Base-by-base conservation (phyloP, 352 stramenopile genomes). In the Globisporangium viniferum region DNA sequence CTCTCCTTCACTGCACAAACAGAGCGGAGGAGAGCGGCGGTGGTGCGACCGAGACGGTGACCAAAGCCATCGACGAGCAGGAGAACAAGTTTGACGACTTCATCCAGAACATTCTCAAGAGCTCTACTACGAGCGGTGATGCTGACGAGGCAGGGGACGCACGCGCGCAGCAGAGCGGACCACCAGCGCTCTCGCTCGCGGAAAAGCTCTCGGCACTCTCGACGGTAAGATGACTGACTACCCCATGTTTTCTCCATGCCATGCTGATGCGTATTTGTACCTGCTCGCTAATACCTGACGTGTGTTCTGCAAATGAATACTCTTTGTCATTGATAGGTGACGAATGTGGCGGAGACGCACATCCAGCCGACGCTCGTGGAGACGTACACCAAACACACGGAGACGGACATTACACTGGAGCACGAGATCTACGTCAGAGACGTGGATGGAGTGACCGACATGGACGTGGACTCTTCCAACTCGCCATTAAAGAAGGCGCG, bases 91-190 rank as follows among this genome's bases (percentile, higher is more conserved):
- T 94, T 60, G 84, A 92, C 59, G 84, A 93, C 73, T 94, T 94
- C 61, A 94, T 94, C 64, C 83, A 93, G 73, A 91, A 90, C 58
- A 91, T 94, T 59, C 74, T 94, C 14, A 92, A 92, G 71, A 89
- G 73, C 54, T 80, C 85, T 5, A 51, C 29, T 29, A n/a, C 62
- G 0, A 29, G n/a, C 10, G 33, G 20, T 1, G 60, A 46, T 5
- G 70, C 65, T 2, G 74, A 73, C 6, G 69, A 74, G 20, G 73
- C 66, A 10, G 68, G 66, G n/a, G 27, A 64, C 2, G 24, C 56
- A 18, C 59, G 59, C 12, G 41, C 29, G 44, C 60, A 58, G 44
- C 39, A 62, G 46, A 22, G 59, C 60, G 62, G 29, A 20, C 49
- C 70, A 18, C 41, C 66, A 9, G 67, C 77, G 60, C 69, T 93